These are phyloP conservation scores for Drechslerella coelobrocha DNA, from an alignment of 2,329 filamentous ascomycete species.

Conservation along the genomic window DNA sequence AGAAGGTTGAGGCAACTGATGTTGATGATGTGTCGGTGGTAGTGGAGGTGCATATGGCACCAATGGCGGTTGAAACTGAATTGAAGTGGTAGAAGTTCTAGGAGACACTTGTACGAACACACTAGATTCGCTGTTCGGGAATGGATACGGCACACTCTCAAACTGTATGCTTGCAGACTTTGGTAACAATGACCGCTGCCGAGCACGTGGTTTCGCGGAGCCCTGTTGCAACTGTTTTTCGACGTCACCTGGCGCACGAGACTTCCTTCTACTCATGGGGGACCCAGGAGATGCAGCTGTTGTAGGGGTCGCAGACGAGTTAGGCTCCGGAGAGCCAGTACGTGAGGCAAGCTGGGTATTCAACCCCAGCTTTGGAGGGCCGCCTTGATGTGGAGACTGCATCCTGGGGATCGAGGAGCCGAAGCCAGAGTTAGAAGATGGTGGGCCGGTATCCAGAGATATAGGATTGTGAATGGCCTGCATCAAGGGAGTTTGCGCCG, in stretches of 20 bases:
- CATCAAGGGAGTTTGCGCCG: slow-evolving; percentile 45
- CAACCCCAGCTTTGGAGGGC: slow-evolving; percentile 40
- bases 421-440: slow-evolving; percentile 18
- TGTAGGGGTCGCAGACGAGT: slow-evolving; percentile 38
- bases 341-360: slow-evolving; percentile 37
- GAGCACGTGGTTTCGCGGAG: slow-evolving; percentile 37
- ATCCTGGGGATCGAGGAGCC: slow-evolving; percentile 31
- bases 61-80: slow-evolving; percentile 45
- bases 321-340: slow-evolving; percentile 37
- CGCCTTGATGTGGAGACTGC: slow-evolving; percentile 39
- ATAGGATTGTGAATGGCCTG: slow-evolving; percentile 48
- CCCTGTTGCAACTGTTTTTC: slow-evolving; percentile 29
- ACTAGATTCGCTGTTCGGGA: slow-evolving; percentile 45
- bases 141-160: slow-evolving; percentile 44
- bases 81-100: slow-evolving; percentile 33
- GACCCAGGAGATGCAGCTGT: slow-evolving; percentile 44
- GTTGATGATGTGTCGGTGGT: slow-evolving; percentile 29
- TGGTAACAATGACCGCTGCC: slow-evolving; percentile 41
- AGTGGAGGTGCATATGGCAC: slow-evolving; percentile 35
- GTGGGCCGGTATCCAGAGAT: slow-evolving; percentile 41
- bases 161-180: slow-evolving; percentile 47
- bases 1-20: slow-evolving; percentile 22
- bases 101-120: slow-evolving; percentile 47
- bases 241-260: slow-evolving; percentile 33
- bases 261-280: slow-evolving; percentile 42